Percentiles rank a stretch among this genome's conserved stretches.
Conservation (phyloP, 345 rosid genomes). For the Lepidium didymum region DNA sequence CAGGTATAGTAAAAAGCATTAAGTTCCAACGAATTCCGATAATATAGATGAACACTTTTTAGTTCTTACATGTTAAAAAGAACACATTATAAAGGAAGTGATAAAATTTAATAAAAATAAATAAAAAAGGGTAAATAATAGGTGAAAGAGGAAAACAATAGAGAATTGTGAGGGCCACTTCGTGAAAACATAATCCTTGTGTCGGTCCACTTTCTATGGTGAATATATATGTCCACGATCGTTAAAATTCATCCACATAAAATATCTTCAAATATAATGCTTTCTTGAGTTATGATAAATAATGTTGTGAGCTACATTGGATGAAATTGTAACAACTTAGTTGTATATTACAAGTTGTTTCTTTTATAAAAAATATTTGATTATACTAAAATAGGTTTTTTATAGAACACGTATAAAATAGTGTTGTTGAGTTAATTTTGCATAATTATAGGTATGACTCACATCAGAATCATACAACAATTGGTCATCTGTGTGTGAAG, state of each 20-base stretch:
- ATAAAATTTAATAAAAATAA: no score
- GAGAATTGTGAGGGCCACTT: conserved; percentile 2
- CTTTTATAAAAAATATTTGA: not conserved
- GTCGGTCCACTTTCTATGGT: conserved; percentile 17
- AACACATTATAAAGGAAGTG: no score
- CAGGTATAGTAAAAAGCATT: not conserved
- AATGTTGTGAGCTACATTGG: not conserved
- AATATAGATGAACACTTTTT: not conserved
- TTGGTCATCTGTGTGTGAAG: no score
- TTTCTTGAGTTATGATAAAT: not conserved
- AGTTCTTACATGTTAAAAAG: no score
- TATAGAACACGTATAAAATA: no score
- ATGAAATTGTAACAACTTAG: not conserved
- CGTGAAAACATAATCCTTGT: conserved; percentile 12
- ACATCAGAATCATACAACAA: no score
- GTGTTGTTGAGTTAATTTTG: no score
- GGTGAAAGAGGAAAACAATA: not conserved
- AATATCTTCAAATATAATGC: not conserved
- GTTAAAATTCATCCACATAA: conserved; percentile 3
- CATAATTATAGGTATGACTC: no score
- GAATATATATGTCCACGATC: conserved; percentile 14
- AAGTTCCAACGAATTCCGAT: not conserved
- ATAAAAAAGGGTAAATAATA: not conserved
- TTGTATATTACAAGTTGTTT: not conserved
- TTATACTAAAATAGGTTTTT: no score